Base-by-base conservation (phyloP, 345 rosid species). In the Moricandia moricandioides region DNA sequence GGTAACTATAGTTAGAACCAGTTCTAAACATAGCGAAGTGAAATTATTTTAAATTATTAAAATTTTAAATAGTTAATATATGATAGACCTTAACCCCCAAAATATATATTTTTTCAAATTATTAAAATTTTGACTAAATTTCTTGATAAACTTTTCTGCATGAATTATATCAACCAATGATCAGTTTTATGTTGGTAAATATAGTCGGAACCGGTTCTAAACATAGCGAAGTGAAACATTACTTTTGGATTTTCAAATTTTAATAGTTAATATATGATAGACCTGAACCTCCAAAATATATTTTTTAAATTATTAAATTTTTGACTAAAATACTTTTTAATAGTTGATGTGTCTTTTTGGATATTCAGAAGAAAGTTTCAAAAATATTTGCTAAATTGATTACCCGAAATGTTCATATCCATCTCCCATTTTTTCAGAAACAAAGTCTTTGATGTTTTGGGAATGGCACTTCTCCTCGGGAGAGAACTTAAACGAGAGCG, bases 371-470 rank as follows among this genome's bases (percentile, higher is more conserved):
- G 3, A 72, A 61, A 67, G 17, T 52, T 72, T 39, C 16, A 65
- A 55, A 31, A 12, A 39, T 6, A 17, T 21, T 30, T 69, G 30
- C 9, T 29, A 33, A 24, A 71, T 30, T 40, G 27, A 68, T 62
- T 87, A 89, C 97, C 98, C 98, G 61, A 87, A 82, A 61, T 85
- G 76, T 21, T 62, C 33, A 66, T 86, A 94, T 51, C 67, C 86
- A 49, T 78, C 84, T 5, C 98, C 98, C 90, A 91, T 78, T 70
- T 16, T 57, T 18, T 79, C 35, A 18, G 35, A 60, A 61, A 89
- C 79, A 75, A 88, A 93, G 26, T 88, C 82, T 70, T 84, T 57
- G 13, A 93, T 76, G 8, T 67, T 58, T 14, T 72, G 79, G 5
- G 73, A 67, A 21, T 59, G 73, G 11, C 24, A 33, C 60, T 40